These are phyloP conservation scores for Leccinum barrowsii DNA, from an alignment of 768 basidiomycete species.

Conservation along the genomic window DNA sequence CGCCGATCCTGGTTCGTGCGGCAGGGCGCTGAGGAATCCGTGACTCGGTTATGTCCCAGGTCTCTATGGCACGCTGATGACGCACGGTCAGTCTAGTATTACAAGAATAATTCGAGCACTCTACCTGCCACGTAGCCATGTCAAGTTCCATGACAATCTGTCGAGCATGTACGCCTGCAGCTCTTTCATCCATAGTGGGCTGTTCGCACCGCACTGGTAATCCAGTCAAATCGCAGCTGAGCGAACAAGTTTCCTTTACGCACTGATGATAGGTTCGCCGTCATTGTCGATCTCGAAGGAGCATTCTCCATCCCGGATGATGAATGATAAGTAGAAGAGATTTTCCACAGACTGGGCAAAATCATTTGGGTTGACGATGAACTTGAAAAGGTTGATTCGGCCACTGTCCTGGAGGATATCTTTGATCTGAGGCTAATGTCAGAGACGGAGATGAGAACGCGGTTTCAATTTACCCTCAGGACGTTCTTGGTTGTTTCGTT, in stretches of 20 bases:
- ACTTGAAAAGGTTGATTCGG: slow-evolving; percentile 74
- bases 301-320: slow-evolving; percentile 82
- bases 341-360: slow-evolving; percentile 97
- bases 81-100: not conserved
- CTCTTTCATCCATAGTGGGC: slow-evolving; percentile 62
- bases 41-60: slow-evolving; percentile 75
- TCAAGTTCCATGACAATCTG: slow-evolving; percentile 94
- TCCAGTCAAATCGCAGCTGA: not conserved
- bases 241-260: slow-evolving; percentile 23
- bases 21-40: slow-evolving; percentile 72
- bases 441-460: not conserved
- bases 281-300: slow-evolving; percentile 65
- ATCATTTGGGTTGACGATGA: slow-evolving; percentile 85
- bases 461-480: slow-evolving; percentile 46
- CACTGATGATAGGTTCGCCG: slow-evolving; percentile 76
- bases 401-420: slow-evolving; percentile 49
- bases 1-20: slow-evolving; percentile 51
- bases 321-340: slow-evolving; percentile 90
- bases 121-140: slow-evolving; percentile 83
- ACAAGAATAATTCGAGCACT: slow-evolving; percentile 13
- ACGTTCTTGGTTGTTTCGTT: slow-evolving; percentile 93
- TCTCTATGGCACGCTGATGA: slow-evolving; percentile 76
- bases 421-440: slow-evolving; percentile 46
- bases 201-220: slow-evolving; percentile 57
- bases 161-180: slow-evolving; percentile 60